phyloP scores from a whole-genome alignment of 345 rosid genomes.

The Orychophragmus violaceus region DNA sequence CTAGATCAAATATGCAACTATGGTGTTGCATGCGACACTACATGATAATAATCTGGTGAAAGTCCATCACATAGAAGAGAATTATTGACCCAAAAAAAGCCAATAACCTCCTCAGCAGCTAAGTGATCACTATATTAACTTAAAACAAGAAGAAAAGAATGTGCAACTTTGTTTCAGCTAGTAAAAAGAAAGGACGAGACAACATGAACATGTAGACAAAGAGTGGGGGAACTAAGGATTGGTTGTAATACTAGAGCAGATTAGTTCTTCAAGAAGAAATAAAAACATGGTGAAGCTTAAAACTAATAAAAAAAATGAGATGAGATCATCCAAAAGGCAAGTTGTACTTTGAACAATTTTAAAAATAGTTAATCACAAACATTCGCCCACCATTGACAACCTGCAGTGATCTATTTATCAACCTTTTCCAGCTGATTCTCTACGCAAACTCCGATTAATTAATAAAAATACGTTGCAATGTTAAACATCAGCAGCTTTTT shows the following conservation, averaged over 20 bases:
- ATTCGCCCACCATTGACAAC: conserved; percentile 25
- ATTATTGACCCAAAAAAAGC: neutral
- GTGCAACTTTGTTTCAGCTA: neutral
- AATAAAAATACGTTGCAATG: neutral
- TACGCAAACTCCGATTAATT: conserved; percentile 16
- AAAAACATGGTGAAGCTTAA: conserved; percentile 13
- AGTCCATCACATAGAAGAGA: neutral
- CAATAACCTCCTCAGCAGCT: neutral
- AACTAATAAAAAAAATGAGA: neutral
- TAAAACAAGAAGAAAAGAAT: neutral
- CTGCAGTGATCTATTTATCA: conserved; percentile 22
- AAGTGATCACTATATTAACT: neutral
- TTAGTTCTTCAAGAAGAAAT: neutral
- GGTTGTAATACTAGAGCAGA: neutral
- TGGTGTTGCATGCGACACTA: conserved; percentile 8
- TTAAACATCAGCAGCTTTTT: conserved; percentile 12
- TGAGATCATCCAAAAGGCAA: conserved; percentile 28
- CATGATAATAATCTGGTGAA: neutral
- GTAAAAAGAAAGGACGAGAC: neutral
- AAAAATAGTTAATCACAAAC: conserved; percentile 6
- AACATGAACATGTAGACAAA: neutral
- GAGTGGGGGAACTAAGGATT: neutral
- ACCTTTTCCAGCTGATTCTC: conserved; percentile 22
- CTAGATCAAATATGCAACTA: neutral
- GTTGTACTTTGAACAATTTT: conserved; percentile 23